Evolutionary conservation across 306 rosid species (phyloP), one percentile per base, ranked within the genome.

Genomic region (Comarum palustre): DNA sequence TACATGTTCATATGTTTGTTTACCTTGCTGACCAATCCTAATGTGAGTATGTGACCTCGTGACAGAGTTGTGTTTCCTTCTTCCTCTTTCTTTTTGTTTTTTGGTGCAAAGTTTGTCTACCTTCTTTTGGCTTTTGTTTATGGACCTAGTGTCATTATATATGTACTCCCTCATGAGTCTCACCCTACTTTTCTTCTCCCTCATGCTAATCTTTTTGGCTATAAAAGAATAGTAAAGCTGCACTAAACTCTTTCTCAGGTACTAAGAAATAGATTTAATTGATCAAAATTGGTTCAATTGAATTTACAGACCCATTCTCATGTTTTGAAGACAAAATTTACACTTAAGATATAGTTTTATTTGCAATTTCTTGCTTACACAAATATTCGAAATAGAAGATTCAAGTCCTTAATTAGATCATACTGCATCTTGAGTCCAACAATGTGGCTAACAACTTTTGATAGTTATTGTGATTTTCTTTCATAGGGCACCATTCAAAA

Each of bases 21-120:
- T 42, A 4, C 14, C 71, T 75, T 73, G 72, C 57, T 71, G 84
- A 80, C 74, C 63, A 64, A 70, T 75, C 3, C 7, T 15, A 71
- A n/a, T n/a, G n/a, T n/a, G n/a, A n/a, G n/a, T n/a, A 65, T 58
- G 38, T 31, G 39, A 51, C 20, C 6, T n/a, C 58, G 66, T 15
- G 63, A 64, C 25, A 46, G 11, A 11, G 34, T 8, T 71, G 42
- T 36, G 15, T 25, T 12, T 41, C 27, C 15, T 0, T 6, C 46
- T 8, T 41, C 13, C 13, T 54, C 3, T 16, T 17, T 46, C n/a
- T n/a, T n/a, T n/a, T n/a, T n/a, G n/a, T 27, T 58, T n/a, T 27
- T 58, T 4, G 64, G 17, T 58, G 64, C 27, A 27, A 15, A 68
- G 41, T 4, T 25, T 20, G 31, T 45, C 5, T 47, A 24, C 52